These are phyloP conservation scores for Thalassiosira profunda DNA, from an alignment of 108 stramenopile genomes.

Conservation along the genomic window DNA sequence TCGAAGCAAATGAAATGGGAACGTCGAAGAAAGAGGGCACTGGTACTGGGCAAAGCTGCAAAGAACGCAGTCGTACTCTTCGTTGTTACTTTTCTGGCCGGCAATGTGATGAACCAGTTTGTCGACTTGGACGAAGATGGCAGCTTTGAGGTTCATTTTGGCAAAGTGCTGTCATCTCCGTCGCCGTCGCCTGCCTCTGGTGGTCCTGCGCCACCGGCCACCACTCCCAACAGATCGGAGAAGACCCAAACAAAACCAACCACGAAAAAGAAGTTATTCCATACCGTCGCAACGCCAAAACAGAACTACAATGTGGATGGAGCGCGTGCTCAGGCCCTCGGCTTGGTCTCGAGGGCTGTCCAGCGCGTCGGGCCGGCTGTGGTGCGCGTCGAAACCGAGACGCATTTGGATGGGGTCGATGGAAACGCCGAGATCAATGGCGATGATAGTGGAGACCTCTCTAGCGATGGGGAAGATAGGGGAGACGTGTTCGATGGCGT, in stretches of 20 bases:
- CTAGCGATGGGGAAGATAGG: slow-evolving; percentile 25
- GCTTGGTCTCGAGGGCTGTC: slow-evolving; percentile 79
- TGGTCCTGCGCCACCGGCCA: background rate
- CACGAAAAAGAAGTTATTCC: background rate
- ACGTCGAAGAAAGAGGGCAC: slow-evolving; percentile 26
- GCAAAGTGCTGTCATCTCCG: slow-evolving; percentile 17
- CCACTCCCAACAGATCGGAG: too few species aligned
- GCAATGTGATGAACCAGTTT: slow-evolving; percentile 54
- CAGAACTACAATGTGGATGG: slow-evolving; percentile 5
- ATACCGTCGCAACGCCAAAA: slow-evolving; percentile 6
- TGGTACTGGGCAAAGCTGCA: slow-evolving; percentile 10
- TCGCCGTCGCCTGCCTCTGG: slow-evolving; percentile 1
- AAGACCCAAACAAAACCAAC: background rate
- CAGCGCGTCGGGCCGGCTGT: slow-evolving; percentile 82
- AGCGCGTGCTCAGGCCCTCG: slow-evolving; percentile 29
- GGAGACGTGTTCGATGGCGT: slow-evolving; percentile 46
- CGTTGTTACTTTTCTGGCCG: slow-evolving; percentile 37
- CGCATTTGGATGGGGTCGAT: slow-evolving; percentile 34
- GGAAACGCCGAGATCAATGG: background rate
- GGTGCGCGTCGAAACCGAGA: slow-evolving; percentile 90
- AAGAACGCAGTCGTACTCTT: slow-evolving; percentile 38
- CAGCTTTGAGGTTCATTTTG: slow-evolving; percentile 47
- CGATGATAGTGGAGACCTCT: slow-evolving; percentile 11
- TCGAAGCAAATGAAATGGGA: slow-evolving; percentile 29
- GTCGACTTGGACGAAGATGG: slow-evolving; percentile 50